phyloP scores from a whole-genome alignment of 1,139 yeast species.

The Zygosaccharomyces sapae region DNA sequence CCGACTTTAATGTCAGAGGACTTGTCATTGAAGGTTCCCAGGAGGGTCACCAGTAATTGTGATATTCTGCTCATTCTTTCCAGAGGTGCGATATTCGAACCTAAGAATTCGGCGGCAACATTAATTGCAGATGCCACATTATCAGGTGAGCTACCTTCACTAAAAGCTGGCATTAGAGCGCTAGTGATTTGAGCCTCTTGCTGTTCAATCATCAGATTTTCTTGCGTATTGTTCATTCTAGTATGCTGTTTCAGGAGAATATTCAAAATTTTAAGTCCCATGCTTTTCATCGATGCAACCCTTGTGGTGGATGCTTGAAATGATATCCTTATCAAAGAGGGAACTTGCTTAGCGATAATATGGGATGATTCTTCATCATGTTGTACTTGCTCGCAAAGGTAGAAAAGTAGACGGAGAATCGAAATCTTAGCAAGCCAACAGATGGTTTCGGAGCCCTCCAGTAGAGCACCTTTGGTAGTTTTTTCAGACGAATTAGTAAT shows the following conservation, averaged over 20 bases:
- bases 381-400: constrained; percentile 45
- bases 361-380: constrained; percentile 42
- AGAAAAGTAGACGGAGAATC: constrained; percentile 56
- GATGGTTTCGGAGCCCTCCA: constrained; percentile 19
- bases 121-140: constrained; percentile 75
- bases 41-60: constrained; percentile 59
- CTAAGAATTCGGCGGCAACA: constrained; percentile 73
- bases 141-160: constrained; percentile 63
- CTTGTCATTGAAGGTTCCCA: constrained; percentile 49
- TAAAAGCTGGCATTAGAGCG: constrained; percentile 87
- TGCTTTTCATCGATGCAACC: constrained; percentile 54
- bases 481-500: constrained; percentile 34
- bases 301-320: constrained; percentile 79
- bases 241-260: constrained; percentile 48
- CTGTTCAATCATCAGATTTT: constrained; percentile 73
- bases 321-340: constrained; percentile 75
- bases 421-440: constrained; percentile 31
- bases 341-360: constrained; percentile 49
- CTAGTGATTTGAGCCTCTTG: constrained; percentile 93
- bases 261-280: constrained; percentile 67
- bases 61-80: constrained; percentile 57
- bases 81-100: constrained; percentile 49
- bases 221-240: constrained; percentile 63
- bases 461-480: constrained; percentile 28
- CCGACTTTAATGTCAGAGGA: constrained; percentile 37